A percentile compares a stretch with the other conserved stretches of the same genome.
Evolutionary conservation across 2,329 filamentous ascomycete genomes (phyloP).

Genomic region (Teratosphaeria zuluensis): DNA sequence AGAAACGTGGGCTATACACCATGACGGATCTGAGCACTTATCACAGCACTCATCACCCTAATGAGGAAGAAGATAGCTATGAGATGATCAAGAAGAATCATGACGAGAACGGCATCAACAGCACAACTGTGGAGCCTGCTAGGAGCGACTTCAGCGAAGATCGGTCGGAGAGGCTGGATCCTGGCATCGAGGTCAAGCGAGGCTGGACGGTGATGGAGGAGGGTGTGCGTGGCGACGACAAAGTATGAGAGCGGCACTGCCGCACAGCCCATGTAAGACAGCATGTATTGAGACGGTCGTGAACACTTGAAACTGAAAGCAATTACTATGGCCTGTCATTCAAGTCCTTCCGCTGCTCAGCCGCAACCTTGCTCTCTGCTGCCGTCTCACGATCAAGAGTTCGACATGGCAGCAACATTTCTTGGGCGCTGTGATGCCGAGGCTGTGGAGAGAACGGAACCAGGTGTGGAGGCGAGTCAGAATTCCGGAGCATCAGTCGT

Average conservation of each 20-base stretch:
- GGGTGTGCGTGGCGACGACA: not conserved
- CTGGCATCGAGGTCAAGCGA: not conserved
- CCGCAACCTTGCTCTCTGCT: no score
- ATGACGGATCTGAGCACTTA: not conserved
- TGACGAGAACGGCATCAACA: slow-evolving; percentile 1
- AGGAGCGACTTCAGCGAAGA: slow-evolving; percentile 1
- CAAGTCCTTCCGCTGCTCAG: no score
- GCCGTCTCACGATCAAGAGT: no score
- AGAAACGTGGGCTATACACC: not conserved
- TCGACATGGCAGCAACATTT: no score
- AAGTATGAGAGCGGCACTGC: not conserved
- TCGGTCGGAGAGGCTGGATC: not conserved
- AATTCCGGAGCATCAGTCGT: no score
- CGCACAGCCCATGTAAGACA: not conserved
- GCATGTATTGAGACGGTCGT: not conserved
- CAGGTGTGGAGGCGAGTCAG: no score
- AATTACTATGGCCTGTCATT: no score
- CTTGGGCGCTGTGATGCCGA: no score
- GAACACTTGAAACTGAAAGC: not conserved
- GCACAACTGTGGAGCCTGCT: slow-evolving; percentile 1
- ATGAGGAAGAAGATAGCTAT: slow-evolving; percentile 9
- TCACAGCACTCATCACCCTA: not conserved
- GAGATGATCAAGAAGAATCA: slow-evolving; percentile 7
- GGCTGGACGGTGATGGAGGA: not conserved
- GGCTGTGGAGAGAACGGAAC: no score